Percentiles rank a stretch among this genome's conserved stretches.
These are phyloP conservation scores for Immersiella caudata DNA, from an alignment of 495 filamentous ascomycete species.

Conservation along the genomic window DNA sequence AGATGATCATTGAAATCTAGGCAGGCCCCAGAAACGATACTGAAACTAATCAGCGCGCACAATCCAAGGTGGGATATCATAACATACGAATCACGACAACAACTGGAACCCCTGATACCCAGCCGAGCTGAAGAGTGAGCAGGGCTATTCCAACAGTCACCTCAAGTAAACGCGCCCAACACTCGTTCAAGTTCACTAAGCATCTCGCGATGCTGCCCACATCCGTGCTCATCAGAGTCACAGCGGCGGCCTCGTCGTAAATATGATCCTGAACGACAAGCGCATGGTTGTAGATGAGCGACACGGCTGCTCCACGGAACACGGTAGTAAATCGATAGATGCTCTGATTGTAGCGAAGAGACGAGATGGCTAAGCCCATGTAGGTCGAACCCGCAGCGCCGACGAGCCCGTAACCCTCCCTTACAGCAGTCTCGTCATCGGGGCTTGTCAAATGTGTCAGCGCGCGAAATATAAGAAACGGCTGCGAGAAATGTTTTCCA, in stretches of 20 bases:
- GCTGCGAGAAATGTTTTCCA: conserved; percentile 21
- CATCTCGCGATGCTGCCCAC: conserved; percentile 28
- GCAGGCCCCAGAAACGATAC: background rate
- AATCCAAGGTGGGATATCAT: background rate
- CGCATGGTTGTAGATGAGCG: conserved; percentile 58
- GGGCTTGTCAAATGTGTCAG: background rate
- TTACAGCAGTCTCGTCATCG: conserved; percentile 8
- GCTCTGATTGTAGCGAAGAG: background rate
- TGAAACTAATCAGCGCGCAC: background rate
- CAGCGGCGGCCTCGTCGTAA: conserved; percentile 50
- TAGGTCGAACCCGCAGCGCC: background rate
- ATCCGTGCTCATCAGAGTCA: conserved; percentile 61
- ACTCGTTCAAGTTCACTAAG: conserved; percentile 29
- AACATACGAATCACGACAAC: conserved; percentile 47
- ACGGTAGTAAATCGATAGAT: background rate
- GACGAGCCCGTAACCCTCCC: background rate
- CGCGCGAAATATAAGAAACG: conserved; percentile 25
- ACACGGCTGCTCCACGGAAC: conserved; percentile 43
- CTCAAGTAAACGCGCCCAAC: conserved; percentile 51
- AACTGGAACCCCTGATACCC: conserved; percentile 49
- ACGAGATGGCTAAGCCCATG: background rate
- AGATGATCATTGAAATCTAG: conserved; percentile 19
- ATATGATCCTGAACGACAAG: conserved; percentile 43
- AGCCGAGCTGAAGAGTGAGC: conserved; percentile 53
- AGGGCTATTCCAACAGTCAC: conserved; percentile 59